Evolutionary conservation across 768 basidiomycete genomes (phyloP).

Genomic region (Pholiota molesta): DNA sequence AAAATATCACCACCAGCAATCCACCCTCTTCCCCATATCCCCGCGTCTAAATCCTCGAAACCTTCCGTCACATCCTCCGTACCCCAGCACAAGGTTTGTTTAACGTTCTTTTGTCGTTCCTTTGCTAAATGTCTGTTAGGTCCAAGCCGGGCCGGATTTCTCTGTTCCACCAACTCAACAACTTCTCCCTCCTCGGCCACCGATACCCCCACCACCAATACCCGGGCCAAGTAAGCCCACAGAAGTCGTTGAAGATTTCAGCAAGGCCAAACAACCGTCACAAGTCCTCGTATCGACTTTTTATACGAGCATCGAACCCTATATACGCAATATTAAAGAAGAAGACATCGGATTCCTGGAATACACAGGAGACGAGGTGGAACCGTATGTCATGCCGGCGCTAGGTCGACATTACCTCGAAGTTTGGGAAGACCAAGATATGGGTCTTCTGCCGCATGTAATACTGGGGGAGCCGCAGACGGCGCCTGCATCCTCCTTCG

Average conservation of each 20-base stretch:
- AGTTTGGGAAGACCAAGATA: conserved; percentile 93
- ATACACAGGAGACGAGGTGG: conserved; percentile 87
- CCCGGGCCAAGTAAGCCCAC: conserved; percentile 85
- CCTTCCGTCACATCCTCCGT: conserved; percentile 43
- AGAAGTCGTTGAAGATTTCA: conserved; percentile 89
- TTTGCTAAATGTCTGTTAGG: conserved; percentile 20
- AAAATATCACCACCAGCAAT: conserved; percentile 62
- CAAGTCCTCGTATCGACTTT: conserved; percentile 77
- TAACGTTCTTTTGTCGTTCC: background rate
- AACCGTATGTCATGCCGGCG: conserved; percentile 84
- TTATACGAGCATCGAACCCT: conserved; percentile 88
- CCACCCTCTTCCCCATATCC: conserved; percentile 38
- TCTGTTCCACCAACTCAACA: conserved; percentile 49
- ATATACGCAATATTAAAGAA: conserved; percentile 86
- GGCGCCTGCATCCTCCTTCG: conserved; percentile 40
- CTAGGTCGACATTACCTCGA: conserved; percentile 88
- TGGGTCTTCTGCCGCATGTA: conserved; percentile 37
- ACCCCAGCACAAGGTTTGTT: conserved; percentile 44
- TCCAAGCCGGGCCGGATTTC: conserved; percentile 60
- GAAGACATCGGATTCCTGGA: conserved; percentile 96
- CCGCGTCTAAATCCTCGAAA: conserved; percentile 60
- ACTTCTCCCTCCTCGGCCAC: conserved; percentile 64
- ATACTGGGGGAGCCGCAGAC: conserved; percentile 32
- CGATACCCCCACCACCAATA: conserved; percentile 61
- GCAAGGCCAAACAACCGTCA: conserved; percentile 74